Evolutionary conservation across 2,329 filamentous ascomycete genomes (phyloP), one percentile per base, ranked within the genome.

Genomic region (Diatrype stigma): DNA sequence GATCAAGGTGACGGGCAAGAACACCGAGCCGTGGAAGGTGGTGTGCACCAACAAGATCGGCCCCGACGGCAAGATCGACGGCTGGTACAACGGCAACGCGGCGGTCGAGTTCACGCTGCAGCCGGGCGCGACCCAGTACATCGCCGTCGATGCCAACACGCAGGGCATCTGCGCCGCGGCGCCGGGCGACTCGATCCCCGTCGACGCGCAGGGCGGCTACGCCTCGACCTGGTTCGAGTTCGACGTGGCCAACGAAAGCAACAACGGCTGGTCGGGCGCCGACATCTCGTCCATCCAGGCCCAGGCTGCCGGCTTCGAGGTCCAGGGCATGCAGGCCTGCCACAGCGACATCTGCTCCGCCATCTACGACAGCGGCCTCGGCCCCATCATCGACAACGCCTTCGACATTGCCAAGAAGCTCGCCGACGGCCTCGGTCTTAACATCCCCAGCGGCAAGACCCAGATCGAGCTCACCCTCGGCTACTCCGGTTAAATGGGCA

Each of bases 11-110:
- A 12, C 21, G n/a, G 40, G 40, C 21, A 6, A 44, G 40, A 44
- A 44, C 40, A n/a, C 12, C 10, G 40, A 44, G 40, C 40, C 40
- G 7, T 44, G 40, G 40, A 44, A 44, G 40, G 40, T 44, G 6
- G 40, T 28, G 12, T 44, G 40, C 40, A 44, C 40, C 21, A 44
- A 44, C 40, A 44, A 44, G 40, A 44, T 44, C 22, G 40, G 40
- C 21, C 40, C 40, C 40, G 22, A 22, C 14, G 40, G 40, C 21
- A 23, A 23, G 21, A 23, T 44, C 16, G 22, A 23, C 22, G 40
- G 40, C 21, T 44, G 40, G 40, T 44, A 44, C 40, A 44, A 28
- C 22, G 22, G 22, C 40, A 44, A 44, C 40, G 12, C 12, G 14
- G 40, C 40, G 3, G 22, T 44, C 21, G 40, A 44, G 22, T 44